These are phyloP conservation scores for Pulveroboletus frians DNA, from an alignment of 768 basidiomycete species.

Conservation along the genomic window DNA sequence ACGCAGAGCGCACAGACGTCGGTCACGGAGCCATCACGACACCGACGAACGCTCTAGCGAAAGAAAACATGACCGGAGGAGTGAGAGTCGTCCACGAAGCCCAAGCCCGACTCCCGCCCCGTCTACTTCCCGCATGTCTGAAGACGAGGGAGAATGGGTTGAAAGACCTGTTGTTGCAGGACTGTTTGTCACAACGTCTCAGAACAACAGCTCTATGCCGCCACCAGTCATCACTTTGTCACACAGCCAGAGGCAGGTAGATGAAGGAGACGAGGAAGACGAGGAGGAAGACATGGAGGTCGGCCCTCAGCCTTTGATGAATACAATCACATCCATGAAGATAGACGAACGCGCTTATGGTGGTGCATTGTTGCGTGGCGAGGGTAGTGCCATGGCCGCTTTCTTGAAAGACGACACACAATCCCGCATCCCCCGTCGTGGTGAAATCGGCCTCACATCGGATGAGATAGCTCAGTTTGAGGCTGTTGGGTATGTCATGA, in stretches of 20 bases:
- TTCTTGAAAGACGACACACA: slow-evolving; percentile 84
- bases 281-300: slow-evolving; percentile 60
- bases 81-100: slow-evolving; percentile 31
- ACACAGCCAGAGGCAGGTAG: slow-evolving; percentile 12
- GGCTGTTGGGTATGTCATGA: slow-evolving; percentile 94
- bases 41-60: slow-evolving; percentile 27
- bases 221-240: slow-evolving; percentile 19
- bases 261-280: slow-evolving; percentile 20
- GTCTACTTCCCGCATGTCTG: slow-evolving; percentile 25
- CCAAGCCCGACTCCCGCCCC: slow-evolving; percentile 33
- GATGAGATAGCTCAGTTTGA: slow-evolving; percentile 87
- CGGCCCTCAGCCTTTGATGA: slow-evolving; percentile 69
- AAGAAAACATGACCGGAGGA: slow-evolving; percentile 18
- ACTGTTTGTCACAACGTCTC: slow-evolving; percentile 24
- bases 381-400: slow-evolving; percentile 97
- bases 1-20: slow-evolving; percentile 26
- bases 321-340: slow-evolving; percentile 41
- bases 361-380: slow-evolving; percentile 84
- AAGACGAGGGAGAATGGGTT: slow-evolving; percentile 64
- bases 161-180: slow-evolving; percentile 43
- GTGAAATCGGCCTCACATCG: slow-evolving; percentile 92
- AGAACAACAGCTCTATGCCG: slow-evolving; percentile 20
- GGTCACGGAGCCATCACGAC: slow-evolving; percentile 34
- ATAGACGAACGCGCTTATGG: slow-evolving; percentile 85
- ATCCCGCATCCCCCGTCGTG: slow-evolving; percentile 92